These are phyloP conservation scores for Vachellia collinsii DNA, from an alignment of 306 rosid genomes.

Conservation along the genomic window DNA sequence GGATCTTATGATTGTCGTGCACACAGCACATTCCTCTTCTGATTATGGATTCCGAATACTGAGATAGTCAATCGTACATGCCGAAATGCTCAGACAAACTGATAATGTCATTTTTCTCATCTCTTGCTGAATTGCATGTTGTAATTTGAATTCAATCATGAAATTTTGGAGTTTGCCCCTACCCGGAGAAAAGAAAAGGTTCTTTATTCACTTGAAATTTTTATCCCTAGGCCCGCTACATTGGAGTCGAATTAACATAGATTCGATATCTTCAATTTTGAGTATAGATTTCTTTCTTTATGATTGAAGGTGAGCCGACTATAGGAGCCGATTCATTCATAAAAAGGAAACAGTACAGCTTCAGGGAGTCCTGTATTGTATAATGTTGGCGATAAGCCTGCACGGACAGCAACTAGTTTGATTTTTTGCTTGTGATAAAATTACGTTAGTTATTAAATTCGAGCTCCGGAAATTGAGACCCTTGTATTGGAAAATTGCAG, in stretches of 20 bases:
- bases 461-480: neutral
- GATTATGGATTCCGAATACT: neutral
- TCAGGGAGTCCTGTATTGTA: neutral
- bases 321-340: neutral
- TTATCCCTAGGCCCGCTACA: neutral
- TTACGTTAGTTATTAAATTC: neutral
- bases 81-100: neutral
- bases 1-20: neutral
- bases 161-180: neutral
- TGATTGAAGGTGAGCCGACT: neutral
- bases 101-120: neutral
- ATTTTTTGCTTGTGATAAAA: neutral
- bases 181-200: neutral
- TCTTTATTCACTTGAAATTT: neutral
- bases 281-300: neutral
- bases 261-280: neutral
- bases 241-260: neutral
- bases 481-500: neutral
- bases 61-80: neutral
- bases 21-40: neutral
- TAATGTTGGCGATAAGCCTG: neutral
- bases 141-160: neutral
- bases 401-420: neutral
- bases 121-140: neutral
- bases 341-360: neutral